Conservation (phyloP, 192 early-diverging fungal species). For the Cetraspora pellucida region DNA sequence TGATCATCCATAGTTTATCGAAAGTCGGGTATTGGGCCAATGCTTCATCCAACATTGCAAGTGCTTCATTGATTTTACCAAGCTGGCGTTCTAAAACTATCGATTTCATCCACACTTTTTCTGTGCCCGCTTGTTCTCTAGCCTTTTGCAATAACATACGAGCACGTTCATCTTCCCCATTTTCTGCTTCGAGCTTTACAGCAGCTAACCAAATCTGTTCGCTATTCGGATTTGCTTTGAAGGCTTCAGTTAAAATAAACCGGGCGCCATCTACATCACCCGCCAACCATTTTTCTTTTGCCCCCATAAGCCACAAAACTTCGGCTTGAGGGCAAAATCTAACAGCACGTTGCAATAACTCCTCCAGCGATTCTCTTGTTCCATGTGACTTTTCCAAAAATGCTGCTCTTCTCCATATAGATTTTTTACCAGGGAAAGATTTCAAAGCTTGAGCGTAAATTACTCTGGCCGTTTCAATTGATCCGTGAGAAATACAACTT, state of each 20-base stretch:
- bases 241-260: slow-evolving; percentile 81
- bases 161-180: slow-evolving; percentile 75
- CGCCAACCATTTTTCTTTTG: slow-evolving; percentile 91
- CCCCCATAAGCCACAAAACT: slow-evolving; percentile 94
- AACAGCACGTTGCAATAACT: slow-evolving; percentile 83
- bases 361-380: slow-evolving; percentile 69
- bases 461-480: slow-evolving; percentile 80
- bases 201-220: slow-evolving; percentile 96
- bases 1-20: slow-evolving; percentile 94
- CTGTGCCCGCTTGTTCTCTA: slow-evolving; percentile 71
- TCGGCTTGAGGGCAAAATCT: slow-evolving; percentile 89
- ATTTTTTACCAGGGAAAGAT: slow-evolving; percentile 73
- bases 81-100: slow-evolving; percentile 83
- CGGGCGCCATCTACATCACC: slow-evolving; percentile 83
- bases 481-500: slow-evolving; percentile 58
- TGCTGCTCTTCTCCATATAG: slow-evolving; percentile 86
- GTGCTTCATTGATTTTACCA: slow-evolving; percentile 62
- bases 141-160: slow-evolving; percentile 75
- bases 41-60: slow-evolving; percentile 67
- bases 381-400: slow-evolving; percentile 87
- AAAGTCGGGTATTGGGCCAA: slow-evolving; percentile 71
- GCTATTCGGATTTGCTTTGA: slow-evolving; percentile 86
- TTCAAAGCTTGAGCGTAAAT: slow-evolving; percentile 83
- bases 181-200: slow-evolving; percentile 95
- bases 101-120: slow-evolving; percentile 96